Evolutionary conservation across 371 early-diverging fungal genomes (phyloP).

Genomic region (Lichtheimia ramosa): DNA sequence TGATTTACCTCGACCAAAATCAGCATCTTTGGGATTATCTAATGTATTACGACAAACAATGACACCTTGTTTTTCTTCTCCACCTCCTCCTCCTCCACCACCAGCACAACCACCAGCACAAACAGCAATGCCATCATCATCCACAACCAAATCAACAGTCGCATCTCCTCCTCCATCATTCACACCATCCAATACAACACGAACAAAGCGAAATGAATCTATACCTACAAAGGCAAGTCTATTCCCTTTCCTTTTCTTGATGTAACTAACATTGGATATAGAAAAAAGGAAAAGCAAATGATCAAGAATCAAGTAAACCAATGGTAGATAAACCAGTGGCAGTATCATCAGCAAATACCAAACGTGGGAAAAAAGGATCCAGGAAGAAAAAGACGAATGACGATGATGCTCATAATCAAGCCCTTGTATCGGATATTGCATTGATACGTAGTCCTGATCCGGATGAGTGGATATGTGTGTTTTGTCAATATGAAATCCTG

Average conservation of each 20-base stretch:
- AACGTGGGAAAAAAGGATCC: conserved; percentile 3
- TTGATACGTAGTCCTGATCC: conserved; percentile 28
- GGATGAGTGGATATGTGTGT: conserved; percentile 48
- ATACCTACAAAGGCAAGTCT: not conserved
- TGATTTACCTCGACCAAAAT: conserved; percentile 11
- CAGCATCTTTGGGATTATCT: conserved; percentile 7
- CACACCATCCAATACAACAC: not conserved
- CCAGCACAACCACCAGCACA: not conserved
- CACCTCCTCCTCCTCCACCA: not conserved
- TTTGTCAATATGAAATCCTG: conserved; percentile 45
- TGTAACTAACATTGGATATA: not conserved
- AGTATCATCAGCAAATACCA: not conserved
- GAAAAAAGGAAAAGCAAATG: conserved; percentile 2
- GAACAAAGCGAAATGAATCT: not conserved
- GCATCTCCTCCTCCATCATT: too few species aligned
- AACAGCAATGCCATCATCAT: not conserved
- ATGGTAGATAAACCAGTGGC: not conserved
- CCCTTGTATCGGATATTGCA: conserved; percentile 7
- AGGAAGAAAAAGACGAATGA: conserved; percentile 2
- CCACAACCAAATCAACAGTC: too few species aligned
- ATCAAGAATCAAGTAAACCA: not conserved
- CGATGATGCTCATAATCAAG: conserved; percentile 1
- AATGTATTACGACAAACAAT: conserved; percentile 14
- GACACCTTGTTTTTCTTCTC: not conserved
- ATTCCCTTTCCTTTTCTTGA: too few species aligned